These are phyloP conservation scores for Stemphylium beticola DNA, from an alignment of 2,329 filamentous ascomycete species.

Conservation along the genomic window DNA sequence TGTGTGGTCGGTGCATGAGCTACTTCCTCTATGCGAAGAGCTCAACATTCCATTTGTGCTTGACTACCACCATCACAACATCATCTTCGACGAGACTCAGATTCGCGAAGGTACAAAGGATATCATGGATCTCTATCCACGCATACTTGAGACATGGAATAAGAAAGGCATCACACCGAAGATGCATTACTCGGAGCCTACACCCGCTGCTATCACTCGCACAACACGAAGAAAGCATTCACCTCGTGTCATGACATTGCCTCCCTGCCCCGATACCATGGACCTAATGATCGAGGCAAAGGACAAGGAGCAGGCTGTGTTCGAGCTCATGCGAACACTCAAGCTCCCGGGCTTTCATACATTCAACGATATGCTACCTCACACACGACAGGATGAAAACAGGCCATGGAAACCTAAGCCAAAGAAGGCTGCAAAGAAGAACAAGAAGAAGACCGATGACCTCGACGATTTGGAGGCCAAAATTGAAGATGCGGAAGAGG, in stretches of 20 bases:
- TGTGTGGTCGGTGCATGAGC: slow-evolving; percentile 87
- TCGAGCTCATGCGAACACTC: slow-evolving; percentile 89
- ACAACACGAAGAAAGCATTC: slow-evolving; percentile 85
- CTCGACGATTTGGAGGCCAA: slow-evolving; percentile 48
- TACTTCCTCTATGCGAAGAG: slow-evolving; percentile 89
- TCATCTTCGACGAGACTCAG: slow-evolving; percentile 75
- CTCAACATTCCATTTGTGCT: slow-evolving; percentile 92
- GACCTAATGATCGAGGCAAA: slow-evolving; percentile 99
- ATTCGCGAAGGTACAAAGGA: slow-evolving; percentile 85
- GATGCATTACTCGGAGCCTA: slow-evolving; percentile 94
- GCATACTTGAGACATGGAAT: slow-evolving; percentile 83
- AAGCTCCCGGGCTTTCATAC: slow-evolving; percentile 79
- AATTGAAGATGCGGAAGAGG: slow-evolving; percentile 47
- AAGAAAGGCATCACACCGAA: slow-evolving; percentile 87
- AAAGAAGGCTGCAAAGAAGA: slow-evolving; percentile 55
- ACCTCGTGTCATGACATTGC: slow-evolving; percentile 76
- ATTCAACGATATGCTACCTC: slow-evolving; percentile 78
- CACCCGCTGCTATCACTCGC: slow-evolving; percentile 75
- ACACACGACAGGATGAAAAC: slow-evolving; percentile 78
- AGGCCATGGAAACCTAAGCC: slow-evolving; percentile 51
- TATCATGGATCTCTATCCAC: slow-evolving; percentile 74
- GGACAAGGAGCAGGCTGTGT: slow-evolving; percentile 96
- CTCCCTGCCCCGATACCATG: slow-evolving; percentile 82
- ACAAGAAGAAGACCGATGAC: slow-evolving; percentile 51
- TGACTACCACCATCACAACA: slow-evolving; percentile 96